Percentiles rank a stretch among this genome's conserved stretches.
Evolutionary conservation across 345 rosid genomes (phyloP).

Genomic region (Eucalyptus urophylla): DNA sequence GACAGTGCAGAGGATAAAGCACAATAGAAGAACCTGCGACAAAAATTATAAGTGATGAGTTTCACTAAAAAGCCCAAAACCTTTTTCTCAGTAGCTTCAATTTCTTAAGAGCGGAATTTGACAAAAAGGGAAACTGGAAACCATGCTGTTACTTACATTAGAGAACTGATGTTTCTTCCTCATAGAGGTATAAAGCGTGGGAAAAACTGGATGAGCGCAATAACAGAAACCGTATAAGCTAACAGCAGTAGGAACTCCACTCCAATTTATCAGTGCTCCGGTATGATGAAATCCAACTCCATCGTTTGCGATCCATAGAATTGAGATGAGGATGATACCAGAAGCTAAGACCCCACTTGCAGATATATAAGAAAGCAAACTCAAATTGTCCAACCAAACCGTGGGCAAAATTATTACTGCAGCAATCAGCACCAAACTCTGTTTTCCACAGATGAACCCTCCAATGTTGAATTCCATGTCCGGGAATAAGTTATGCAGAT

Average conservation of each 20-base stretch:
- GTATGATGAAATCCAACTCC: constrained; percentile 54
- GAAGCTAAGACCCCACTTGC: constrained; percentile 91
- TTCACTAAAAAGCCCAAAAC: not conserved
- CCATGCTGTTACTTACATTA: constrained; percentile 32
- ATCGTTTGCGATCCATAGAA: constrained; percentile 51
- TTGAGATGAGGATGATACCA: constrained; percentile 51
- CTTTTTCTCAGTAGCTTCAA: not conserved
- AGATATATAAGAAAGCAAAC: constrained; percentile 69
- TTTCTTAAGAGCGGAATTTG: not conserved
- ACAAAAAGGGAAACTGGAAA: not conserved
- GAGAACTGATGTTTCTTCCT: constrained; percentile 71
- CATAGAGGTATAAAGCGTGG: constrained; percentile 75
- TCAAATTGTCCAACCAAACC: constrained; percentile 70
- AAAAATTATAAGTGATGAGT: not conserved
- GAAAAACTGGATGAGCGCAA: constrained; percentile 89
- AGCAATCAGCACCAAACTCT: constrained; percentile 44
- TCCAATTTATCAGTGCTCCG: constrained; percentile 29
- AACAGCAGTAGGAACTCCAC: constrained; percentile 59
- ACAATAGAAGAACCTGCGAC: constrained; percentile 7
- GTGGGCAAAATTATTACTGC: constrained; percentile 69
- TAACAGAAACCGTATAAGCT: constrained; percentile 89
- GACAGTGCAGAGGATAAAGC: constrained; percentile 7
- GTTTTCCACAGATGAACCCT: constrained; percentile 40
- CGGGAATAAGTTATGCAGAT: constrained; percentile 52
- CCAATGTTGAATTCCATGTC: constrained; percentile 24